Evolutionary conservation across 768 basidiomycete genomes (phyloP), one percentile per base, ranked within the genome.

Genomic region (Calocera viscosa): DNA sequence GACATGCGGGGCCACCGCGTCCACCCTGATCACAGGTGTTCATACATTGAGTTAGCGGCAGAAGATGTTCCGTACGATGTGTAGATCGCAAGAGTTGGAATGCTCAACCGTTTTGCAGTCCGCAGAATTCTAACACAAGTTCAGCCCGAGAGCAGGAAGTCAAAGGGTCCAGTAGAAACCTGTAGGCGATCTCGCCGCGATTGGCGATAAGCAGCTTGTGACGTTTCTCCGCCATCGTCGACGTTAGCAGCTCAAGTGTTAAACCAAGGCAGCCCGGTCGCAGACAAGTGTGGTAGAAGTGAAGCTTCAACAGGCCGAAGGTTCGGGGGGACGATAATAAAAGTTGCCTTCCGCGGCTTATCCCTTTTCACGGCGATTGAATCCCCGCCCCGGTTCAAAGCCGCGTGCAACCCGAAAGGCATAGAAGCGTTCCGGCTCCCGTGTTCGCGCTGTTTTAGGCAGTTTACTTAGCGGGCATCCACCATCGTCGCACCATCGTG

Each of bases 111-210:
- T 63, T 79, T 79, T 1, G 84, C 85, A 0, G 86, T 83, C 64
- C 79, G 80, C 28, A 88, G 76, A 69, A 88, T 81, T 10, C 87
- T 82, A 16, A 84, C 78, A 10, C 16, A 24, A 7, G 3, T 19
- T 47, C 24, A 47, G 43, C 19, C 43, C 7, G 43, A 17, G 19
- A 17, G 5, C 19, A 47, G 19, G 7, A 38, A 38, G 35, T 38
- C 19, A 47, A 47, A 24, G 43, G 43, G 43, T 8, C 43, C 43
- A 47, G 3, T 7, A 8, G 7, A 47, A 19, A 47, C 43, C 43
- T 47, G 43, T 47, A 47, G 16, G 86, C 86, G 64, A 89, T 88
- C 73, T 89, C 87, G 43, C 87, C 87, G 28, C 87, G 83, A 73
- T 89, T 88, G 22, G 85, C 86, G 68, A 89, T 77, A 68, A 88